phyloP scores from a whole-genome alignment of 2,329 filamentous ascomycete species.

The Polychaeton citri region DNA sequence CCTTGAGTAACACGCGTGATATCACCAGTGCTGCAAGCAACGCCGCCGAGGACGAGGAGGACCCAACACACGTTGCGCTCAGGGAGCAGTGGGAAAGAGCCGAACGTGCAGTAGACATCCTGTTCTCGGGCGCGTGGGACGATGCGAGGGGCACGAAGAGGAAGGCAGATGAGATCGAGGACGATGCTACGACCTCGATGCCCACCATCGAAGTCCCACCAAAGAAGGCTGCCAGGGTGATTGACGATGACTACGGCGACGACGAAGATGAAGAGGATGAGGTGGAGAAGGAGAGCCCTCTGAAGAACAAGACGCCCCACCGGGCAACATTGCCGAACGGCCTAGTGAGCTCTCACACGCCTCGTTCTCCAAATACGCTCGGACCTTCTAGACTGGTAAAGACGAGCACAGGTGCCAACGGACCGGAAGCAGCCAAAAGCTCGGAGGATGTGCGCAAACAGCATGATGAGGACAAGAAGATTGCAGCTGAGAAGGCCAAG shows the following conservation, averaged over 20 bases:
- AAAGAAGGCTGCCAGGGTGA: slow-evolving; percentile 65
- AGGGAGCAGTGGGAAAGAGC: slow-evolving; percentile 62
- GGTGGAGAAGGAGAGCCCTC: slow-evolving; percentile 31
- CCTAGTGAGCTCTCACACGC: slow-evolving; percentile 54
- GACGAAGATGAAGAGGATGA: slow-evolving; percentile 51
- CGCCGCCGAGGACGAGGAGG: slow-evolving; percentile 31
- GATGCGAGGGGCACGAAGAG: not conserved
- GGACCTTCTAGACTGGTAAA: slow-evolving; percentile 46
- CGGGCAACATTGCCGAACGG: slow-evolving; percentile 42
- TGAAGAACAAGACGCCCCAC: slow-evolving; percentile 32
- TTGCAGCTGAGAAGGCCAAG: slow-evolving; percentile 78
- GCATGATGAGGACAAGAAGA: slow-evolving; percentile 80
- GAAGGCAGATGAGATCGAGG: slow-evolving; percentile 2
- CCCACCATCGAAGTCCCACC: slow-evolving; percentile 37
- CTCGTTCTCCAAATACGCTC: slow-evolving; percentile 51
- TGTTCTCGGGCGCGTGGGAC: slow-evolving; percentile 42
- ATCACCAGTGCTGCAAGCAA: slow-evolving; percentile 16
- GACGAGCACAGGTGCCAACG: slow-evolving; percentile 25
- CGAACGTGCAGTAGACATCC: slow-evolving; percentile 60
- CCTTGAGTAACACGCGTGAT: slow-evolving; percentile 33
- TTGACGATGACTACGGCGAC: slow-evolving; percentile 75
- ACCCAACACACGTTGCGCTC: slow-evolving; percentile 45
- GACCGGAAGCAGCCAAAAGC: slow-evolving; percentile 46
- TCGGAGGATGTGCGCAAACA: slow-evolving; percentile 86
- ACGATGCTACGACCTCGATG: slow-evolving; percentile 14